A percentile compares a stretch with the other conserved stretches of the same genome.
Evolutionary conservation across 129 eudicot genomes (phyloP).

Genomic region (Saussurea involucrata): DNA sequence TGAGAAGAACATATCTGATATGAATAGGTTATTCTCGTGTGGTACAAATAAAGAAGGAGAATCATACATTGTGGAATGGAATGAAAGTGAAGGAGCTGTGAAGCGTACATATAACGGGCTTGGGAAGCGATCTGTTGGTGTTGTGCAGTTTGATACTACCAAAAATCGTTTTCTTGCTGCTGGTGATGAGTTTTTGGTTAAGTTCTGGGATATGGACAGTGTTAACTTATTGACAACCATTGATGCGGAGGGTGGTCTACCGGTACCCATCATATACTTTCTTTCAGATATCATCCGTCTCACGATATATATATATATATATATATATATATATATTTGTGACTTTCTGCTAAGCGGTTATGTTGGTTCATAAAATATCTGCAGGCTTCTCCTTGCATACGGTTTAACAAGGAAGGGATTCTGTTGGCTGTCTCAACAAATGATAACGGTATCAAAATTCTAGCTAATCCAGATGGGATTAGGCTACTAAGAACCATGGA

Average conservation of each 20-base stretch:
- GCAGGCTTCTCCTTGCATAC: slow-evolving; percentile 86
- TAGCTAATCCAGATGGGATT: slow-evolving; percentile 77
- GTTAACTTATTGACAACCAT: slow-evolving; percentile 58
- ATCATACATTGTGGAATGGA: slow-evolving; percentile 84
- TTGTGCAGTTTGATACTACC: slow-evolving; percentile 84
- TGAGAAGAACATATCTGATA: neutral
- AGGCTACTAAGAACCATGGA: slow-evolving; percentile 67
- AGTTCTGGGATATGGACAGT: slow-evolving; percentile 88
- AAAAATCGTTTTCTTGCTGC: slow-evolving; percentile 81
- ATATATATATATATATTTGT: neutral
- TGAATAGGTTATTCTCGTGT: slow-evolving; percentile 73
- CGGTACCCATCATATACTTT: slow-evolving; percentile 38
- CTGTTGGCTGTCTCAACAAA: slow-evolving; percentile 81
- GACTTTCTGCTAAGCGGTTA: slow-evolving; percentile 13
- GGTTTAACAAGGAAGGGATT: slow-evolving; percentile 81
- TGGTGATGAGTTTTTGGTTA: slow-evolving; percentile 68
- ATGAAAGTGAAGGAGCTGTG: slow-evolving; percentile 94
- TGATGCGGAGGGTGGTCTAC: slow-evolving; percentile 81
- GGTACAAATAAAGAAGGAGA: slow-evolving; percentile 94
- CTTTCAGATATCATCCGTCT: neutral
- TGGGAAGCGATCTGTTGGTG: slow-evolving; percentile 66
- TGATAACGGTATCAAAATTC: slow-evolving; percentile 69
- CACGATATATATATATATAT: no score
- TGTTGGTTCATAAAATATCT: slow-evolving; percentile 10
- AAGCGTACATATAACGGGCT: slow-evolving; percentile 75